Percentiles rank a stretch among this genome's conserved stretches.
Conservation (phyloP, 768 basidiomycete genomes). For the Xerocomellus dryophilus region DNA sequence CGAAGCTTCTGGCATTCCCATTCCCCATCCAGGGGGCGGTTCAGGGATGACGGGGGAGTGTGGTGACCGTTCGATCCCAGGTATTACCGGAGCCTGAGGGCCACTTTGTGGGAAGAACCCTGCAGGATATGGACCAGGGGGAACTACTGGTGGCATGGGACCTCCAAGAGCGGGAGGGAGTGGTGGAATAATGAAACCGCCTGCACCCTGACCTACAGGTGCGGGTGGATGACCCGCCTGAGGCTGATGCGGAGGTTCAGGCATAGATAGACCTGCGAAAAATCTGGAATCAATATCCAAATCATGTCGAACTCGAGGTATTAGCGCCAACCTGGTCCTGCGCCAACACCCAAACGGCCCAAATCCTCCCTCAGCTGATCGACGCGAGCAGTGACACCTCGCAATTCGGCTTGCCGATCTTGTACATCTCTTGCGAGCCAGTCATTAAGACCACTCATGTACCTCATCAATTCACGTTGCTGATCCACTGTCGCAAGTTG, state of each 20-base stretch:
- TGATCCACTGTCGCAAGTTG: conserved; percentile 75
- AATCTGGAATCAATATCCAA: not conserved
- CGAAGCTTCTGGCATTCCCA: conserved; percentile 26
- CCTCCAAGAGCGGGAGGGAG: conserved; percentile 15
- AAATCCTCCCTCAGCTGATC: conserved; percentile 44
- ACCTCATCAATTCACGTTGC: conserved; percentile 75
- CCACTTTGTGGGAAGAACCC: conserved; percentile 24
- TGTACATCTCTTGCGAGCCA: conserved; percentile 79
- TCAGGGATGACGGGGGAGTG: conserved; percentile 28
- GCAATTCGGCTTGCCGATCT: conserved; percentile 73
- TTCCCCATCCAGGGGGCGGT: conserved; percentile 9
- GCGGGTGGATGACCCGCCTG: conserved; percentile 4
- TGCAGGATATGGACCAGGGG: conserved; percentile 9
- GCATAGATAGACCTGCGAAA: conserved; percentile 25
- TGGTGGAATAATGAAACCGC: conserved; percentile 24
- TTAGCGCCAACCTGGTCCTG: conserved; percentile 37
- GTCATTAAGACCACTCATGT: conserved; percentile 70
- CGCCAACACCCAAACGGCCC: conserved; percentile 43
- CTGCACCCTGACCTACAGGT: conserved; percentile 4
- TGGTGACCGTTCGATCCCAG: conserved; percentile 9
- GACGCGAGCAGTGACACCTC: conserved; percentile 61
- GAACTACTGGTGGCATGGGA: conserved; percentile 19
- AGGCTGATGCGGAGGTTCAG: conserved; percentile 19
- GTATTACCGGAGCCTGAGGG: conserved; percentile 24
- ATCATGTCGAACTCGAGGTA: not conserved